These are phyloP conservation scores for Atkinsonella texensis DNA, from an alignment of 2,329 filamentous ascomycete species.

Conservation along the genomic window DNA sequence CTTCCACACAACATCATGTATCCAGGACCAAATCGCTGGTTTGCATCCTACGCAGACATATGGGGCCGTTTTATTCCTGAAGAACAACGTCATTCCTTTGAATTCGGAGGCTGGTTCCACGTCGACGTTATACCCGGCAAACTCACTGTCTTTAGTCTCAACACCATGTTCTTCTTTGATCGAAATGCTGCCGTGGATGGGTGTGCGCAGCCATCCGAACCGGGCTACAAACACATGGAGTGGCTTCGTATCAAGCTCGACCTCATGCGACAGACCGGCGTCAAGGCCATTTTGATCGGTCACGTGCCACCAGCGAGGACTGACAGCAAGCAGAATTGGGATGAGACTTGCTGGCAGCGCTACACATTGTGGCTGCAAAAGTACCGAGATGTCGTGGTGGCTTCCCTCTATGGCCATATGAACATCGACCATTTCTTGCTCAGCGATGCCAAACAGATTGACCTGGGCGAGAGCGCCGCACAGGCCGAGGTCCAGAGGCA, in stretches of 20 bases:
- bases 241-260: constrained; percentile 88
- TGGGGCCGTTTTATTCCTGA: constrained; percentile 87
- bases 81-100: constrained; percentile 80
- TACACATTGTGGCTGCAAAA: constrained; percentile 84
- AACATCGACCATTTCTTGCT: constrained; percentile 96
- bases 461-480: constrained; percentile 36
- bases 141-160: constrained; percentile 84
- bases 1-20: constrained; percentile 91
- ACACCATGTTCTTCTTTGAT: constrained; percentile 92
- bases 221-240: constrained; percentile 89
- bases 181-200: constrained; percentile 91
- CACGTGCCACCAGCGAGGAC: constrained; percentile 89
- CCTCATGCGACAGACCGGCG: constrained; percentile 65
- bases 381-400: constrained; percentile 80
- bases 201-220: constrained; percentile 65
- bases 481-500: not conserved
- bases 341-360: constrained; percentile 97
- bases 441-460: constrained; percentile 70
- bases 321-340: constrained; percentile 76
- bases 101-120: constrained; percentile 88
- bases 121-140: constrained; percentile 80
- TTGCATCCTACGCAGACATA: constrained; percentile 61
- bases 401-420: constrained; percentile 84
- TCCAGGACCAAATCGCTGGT: constrained; percentile 77
- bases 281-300: constrained; percentile 91